Evolutionary conservation across 139 green algal species (phyloP), one percentile per base, ranked within the genome.

Genomic region (Marvania coccoides): DNA sequence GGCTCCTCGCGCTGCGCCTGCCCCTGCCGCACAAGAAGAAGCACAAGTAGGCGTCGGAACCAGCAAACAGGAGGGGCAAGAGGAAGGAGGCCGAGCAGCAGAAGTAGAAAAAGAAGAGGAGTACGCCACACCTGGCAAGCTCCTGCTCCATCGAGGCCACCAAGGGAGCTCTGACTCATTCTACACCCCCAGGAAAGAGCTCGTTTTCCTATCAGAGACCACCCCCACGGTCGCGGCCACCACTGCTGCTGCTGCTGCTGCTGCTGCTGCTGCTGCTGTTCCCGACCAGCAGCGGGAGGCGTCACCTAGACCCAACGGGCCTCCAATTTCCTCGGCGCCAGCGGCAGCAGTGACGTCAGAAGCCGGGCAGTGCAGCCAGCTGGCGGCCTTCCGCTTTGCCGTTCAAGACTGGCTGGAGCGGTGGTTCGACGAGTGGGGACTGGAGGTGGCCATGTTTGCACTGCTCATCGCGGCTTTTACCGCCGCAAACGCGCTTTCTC

Each of bases 381-480:
- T 77, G 30, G 28, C 28, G 5, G 33, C 51, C 33, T 54, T 74
- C 40, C 42, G 62, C 39, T 68, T 81, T 30, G 75, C 75, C 3
- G 30, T 54, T 13, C 72, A 79, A 47, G 75, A 81, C 46, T 77
- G 68, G 59, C 55, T 66, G 12, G 75, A 81, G 54, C 59, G 75
- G 53, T 61, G 57, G 5, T 81, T 67, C 47, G 33, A 59, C 54
- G 61, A 57, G 6, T 85, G 75, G 80, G 76, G 75, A 3, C 14
- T 75, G 33, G 83, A 89, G 34, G n/a, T 78, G 6, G 66, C 31
- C 10, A 69, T 82, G 57, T 55, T 80, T 34, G 45, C 72, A 35
- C 76, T 90, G 57, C 70, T 90, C 60, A 31, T 82, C 29, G 70
- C 81, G 2, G 83, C 83, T 6, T 84, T 87, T 36, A 28, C 66